These are phyloP conservation scores for Corylus americana DNA, from an alignment of 306 rosid genomes.

Conservation along the genomic window DNA sequence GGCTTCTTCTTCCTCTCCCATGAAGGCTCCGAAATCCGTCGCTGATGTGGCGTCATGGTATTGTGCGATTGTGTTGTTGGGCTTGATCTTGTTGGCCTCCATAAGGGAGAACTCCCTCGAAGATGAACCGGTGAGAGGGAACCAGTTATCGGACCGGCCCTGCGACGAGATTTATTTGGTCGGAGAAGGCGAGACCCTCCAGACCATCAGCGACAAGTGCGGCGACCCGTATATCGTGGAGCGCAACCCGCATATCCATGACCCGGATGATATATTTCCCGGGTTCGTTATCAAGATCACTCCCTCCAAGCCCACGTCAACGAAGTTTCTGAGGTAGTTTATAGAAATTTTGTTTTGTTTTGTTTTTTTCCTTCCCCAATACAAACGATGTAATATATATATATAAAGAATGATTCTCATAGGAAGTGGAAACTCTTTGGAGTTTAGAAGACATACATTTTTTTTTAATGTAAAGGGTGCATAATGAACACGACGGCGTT, in stretches of 20 bases:
- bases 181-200: conserved; percentile 5
- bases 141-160: conserved; percentile 33
- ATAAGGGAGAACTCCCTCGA: conserved; percentile 39
- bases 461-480: too few relatives aligned
- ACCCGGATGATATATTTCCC: conserved; percentile 65
- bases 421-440: neutral
- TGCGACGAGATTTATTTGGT: conserved; percentile 49
- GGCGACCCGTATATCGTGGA: conserved; percentile 14
- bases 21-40: conserved; percentile 3
- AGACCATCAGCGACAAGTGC: conserved; percentile 18
- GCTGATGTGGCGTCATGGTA: conserved; percentile 66
- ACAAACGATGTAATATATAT: neutral
- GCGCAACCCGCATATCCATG: conserved; percentile 24
- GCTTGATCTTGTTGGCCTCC: conserved; percentile 57
- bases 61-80: conserved; percentile 45
- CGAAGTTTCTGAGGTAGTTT: conserved; percentile 9
- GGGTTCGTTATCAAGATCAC: conserved; percentile 78
- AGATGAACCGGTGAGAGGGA: conserved; percentile 34
- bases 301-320: conserved; percentile 20
- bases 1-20: conserved; percentile 17
- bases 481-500: neutral
- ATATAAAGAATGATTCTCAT: neutral
- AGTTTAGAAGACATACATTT: too few relatives aligned
- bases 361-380: neutral
- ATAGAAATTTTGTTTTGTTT: neutral